These are phyloP conservation scores for Citrullus colocynthis DNA, from an alignment of 306 rosid species.

Conservation along the genomic window DNA sequence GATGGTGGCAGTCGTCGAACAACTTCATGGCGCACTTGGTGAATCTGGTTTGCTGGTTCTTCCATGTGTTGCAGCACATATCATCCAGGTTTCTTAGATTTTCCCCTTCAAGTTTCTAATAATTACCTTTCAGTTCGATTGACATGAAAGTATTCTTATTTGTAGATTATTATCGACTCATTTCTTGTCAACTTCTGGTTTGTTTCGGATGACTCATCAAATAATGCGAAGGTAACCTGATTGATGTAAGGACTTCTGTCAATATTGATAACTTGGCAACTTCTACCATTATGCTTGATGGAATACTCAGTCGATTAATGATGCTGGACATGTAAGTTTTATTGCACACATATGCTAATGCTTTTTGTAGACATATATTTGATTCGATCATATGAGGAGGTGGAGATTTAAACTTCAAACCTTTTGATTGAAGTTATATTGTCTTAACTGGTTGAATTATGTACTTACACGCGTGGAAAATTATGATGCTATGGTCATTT, in stretches of 20 bases:
- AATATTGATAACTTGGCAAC: background rate
- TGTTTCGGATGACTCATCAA: background rate
- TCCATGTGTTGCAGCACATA: constrained; percentile 92
- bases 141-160: background rate
- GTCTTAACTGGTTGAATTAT: too few species aligned
- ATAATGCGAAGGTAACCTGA: background rate
- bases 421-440: too few species aligned
- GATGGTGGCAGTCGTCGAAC: constrained; percentile 86
- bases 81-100: constrained; percentile 56
- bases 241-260: background rate
- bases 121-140: background rate
- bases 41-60: constrained; percentile 83
- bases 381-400: too few species aligned
- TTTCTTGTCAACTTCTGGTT: constrained; percentile 9
- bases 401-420: too few species aligned
- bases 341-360: background rate
- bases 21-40: constrained; percentile 74
- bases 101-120: background rate
- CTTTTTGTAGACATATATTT: too few species aligned
- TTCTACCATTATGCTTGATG: background rate
- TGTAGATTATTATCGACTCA: constrained; percentile 11
- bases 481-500: background rate
- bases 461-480: too few species aligned
- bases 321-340: background rate
- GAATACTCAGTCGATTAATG: background rate